Evolutionary conservation across 306 rosid genomes (phyloP).

Genomic region (barrel medic (Medicago truncatula)): DNA sequence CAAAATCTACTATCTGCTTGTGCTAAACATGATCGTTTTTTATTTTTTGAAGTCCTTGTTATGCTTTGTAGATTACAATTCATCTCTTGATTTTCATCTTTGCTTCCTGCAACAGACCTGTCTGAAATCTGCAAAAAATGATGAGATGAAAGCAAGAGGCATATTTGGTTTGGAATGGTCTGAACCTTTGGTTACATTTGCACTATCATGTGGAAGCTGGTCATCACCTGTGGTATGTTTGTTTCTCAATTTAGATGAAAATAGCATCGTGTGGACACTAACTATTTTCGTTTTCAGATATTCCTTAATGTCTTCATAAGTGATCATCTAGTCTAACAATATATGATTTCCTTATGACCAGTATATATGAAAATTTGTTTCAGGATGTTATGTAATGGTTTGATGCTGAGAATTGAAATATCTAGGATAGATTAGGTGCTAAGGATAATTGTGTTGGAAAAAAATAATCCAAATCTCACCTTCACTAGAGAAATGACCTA

Average conservation of each 20-base stretch:
- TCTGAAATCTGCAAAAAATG: conserved; percentile 67
- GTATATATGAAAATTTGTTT: no score
- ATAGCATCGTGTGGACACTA: not conserved
- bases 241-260: conserved; percentile 35
- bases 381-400: no score
- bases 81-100: conserved; percentile 36
- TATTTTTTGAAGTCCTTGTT: not conserved
- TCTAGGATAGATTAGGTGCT: no score
- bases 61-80: conserved; percentile 33
- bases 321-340: not conserved
- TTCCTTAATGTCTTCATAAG: not conserved
- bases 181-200: conserved; percentile 88
- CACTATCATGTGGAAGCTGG: conserved; percentile 94
- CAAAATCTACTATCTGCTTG: conserved; percentile 25
- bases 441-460: not conserved
- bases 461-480: not conserved
- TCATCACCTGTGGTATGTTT: conserved; percentile 83
- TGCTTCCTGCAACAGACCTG: conserved; percentile 60
- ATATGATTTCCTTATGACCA: not conserved
- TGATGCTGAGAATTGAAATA: no score
- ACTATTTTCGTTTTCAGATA: not conserved
- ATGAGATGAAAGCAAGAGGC: conserved; percentile 75
- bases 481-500: not conserved
- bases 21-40: not conserved
- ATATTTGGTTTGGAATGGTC: conserved; percentile 87